These are phyloP conservation scores for Neolentinus lepideus DNA, from an alignment of 1,284 basidiomycete genomes.

Conservation along the genomic window DNA sequence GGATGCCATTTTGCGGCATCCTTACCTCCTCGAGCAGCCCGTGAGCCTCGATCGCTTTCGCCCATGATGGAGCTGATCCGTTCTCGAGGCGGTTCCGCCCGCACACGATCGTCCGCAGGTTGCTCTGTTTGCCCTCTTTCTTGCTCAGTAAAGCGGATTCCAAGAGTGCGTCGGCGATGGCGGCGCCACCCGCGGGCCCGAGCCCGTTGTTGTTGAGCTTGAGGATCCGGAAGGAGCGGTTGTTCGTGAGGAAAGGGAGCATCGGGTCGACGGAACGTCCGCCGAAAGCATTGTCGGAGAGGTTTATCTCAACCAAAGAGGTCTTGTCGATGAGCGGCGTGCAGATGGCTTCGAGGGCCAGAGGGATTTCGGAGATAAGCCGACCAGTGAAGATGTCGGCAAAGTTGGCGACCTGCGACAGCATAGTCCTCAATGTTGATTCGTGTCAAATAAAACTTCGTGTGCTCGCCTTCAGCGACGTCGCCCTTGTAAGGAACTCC, in stretches of 20 bases:
- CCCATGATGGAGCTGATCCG: slow-evolving; percentile 81
- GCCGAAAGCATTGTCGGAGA: slow-evolving; percentile 96
- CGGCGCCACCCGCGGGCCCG: slow-evolving; percentile 84
- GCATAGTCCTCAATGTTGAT: slow-evolving; percentile 7
- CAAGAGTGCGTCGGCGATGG: slow-evolving; percentile 81
- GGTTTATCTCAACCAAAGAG: slow-evolving; percentile 81
- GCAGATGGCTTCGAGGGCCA: slow-evolving; percentile 84
- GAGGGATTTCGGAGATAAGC: slow-evolving; percentile 93
- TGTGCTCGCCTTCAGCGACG: slow-evolving; percentile 59
- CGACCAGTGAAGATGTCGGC: slow-evolving; percentile 98
- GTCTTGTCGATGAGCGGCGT: slow-evolving; percentile 78
- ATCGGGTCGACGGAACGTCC: slow-evolving; percentile 94
- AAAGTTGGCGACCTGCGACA: slow-evolving; percentile 81
- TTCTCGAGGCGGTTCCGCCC: slow-evolving; percentile 94
- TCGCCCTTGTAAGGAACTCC: slow-evolving; percentile 69
- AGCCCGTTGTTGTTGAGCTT: slow-evolving; percentile 97
- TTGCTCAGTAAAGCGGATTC: slow-evolving; percentile 71
- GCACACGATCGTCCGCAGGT: slow-evolving; percentile 81
- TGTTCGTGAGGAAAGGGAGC: slow-evolving; percentile 82
- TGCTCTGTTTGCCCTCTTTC: slow-evolving; percentile 59
- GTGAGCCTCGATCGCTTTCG: slow-evolving; percentile 84
- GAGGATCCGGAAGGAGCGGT: slow-evolving; percentile 75
- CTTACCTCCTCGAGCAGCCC: slow-evolving; percentile 78
- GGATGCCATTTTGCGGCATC: slow-evolving; percentile 96
- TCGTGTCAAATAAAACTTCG: slow-evolving; percentile 4